Evolutionary conservation across 2,329 filamentous ascomycete genomes (phyloP).

Genomic region (Pseudogymnoascus sp.): DNA sequence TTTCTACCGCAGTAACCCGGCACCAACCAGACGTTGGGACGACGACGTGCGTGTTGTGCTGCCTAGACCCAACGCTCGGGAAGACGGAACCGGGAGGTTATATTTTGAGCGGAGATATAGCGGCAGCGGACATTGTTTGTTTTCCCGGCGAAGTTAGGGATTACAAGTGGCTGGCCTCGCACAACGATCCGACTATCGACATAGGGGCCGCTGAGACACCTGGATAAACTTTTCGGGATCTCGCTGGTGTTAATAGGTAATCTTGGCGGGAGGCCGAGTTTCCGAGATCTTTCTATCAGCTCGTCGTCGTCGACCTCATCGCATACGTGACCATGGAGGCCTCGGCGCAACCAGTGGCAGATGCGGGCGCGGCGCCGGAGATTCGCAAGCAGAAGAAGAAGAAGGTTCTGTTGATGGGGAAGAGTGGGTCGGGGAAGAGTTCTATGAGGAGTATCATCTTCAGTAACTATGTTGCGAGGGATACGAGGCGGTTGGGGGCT

Average conservation of each 20-base stretch:
- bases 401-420: constrained; percentile 85
- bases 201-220: neutral
- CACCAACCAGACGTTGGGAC: neutral
- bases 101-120: neutral
- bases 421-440: constrained; percentile 94
- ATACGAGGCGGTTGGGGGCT: constrained; percentile 83
- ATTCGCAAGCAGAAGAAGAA: constrained; percentile 64
- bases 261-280: constrained; percentile 2
- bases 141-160: neutral
- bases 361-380: constrained; percentile 17
- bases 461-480: constrained; percentile 95
- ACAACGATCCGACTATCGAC: neutral
- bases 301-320: neutral
- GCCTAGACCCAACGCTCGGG: neutral
- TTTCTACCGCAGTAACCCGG: neutral
- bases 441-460: constrained; percentile 99
- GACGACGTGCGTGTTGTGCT: neutral
- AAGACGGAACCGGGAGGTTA: neutral
- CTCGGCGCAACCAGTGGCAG: constrained; percentile 5
- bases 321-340: neutral
- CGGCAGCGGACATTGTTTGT: neutral
- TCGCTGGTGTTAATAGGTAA: constrained; percentile 1
- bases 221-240: neutral
- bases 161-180: neutral
- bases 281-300: neutral